These are phyloP conservation scores for Cyberlindnera maclurae DNA, from an alignment of 805 yeast genomes.

Conservation along the genomic window DNA sequence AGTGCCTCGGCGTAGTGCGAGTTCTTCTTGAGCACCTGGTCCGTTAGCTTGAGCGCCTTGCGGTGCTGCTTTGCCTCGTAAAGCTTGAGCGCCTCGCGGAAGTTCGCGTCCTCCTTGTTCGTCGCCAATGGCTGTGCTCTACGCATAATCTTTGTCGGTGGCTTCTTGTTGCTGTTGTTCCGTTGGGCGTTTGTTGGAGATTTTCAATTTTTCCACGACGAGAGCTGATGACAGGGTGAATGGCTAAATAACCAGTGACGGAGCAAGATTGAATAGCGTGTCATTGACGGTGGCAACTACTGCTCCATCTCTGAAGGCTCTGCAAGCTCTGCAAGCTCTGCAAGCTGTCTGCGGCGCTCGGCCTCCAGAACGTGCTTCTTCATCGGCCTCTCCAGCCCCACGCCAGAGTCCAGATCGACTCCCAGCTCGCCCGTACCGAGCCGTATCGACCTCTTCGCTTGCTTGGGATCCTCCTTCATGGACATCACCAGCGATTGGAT, in stretches of 20 bases:
- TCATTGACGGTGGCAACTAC: too few species aligned
- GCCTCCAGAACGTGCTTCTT: slow-evolving; percentile 71
- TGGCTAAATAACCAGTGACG: too few species aligned
- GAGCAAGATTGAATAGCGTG: too few species aligned
- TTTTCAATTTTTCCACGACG: too few species aligned
- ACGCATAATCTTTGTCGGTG: slow-evolving; percentile 18
- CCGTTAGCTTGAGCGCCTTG: slow-evolving; percentile 73
- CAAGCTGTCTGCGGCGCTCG: slow-evolving; percentile 57
- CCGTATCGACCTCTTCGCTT: slow-evolving; percentile 27
- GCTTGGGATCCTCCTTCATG: slow-evolving; percentile 48
- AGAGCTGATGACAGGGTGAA: too few species aligned
- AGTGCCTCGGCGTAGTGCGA: slow-evolving; percentile 72
- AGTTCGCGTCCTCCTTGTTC: slow-evolving; percentile 65
- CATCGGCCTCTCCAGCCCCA: slow-evolving; percentile 59
- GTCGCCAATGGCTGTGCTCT: slow-evolving; percentile 19
- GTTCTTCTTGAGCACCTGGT: slow-evolving; percentile 67
- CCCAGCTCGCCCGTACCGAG: slow-evolving; percentile 29
- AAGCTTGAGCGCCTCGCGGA: slow-evolving; percentile 73
- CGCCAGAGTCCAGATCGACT: slow-evolving; percentile 23
- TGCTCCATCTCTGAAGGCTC: too few species aligned
- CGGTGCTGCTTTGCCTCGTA: slow-evolving; percentile 85
- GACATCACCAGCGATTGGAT: slow-evolving; percentile 44
- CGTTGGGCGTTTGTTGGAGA: not conserved
- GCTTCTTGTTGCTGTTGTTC: not conserved
- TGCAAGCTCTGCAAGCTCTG: too few species aligned